These are phyloP conservation scores for Nitzschia palea DNA, from an alignment of 108 stramenopile species.

Conservation along the genomic window DNA sequence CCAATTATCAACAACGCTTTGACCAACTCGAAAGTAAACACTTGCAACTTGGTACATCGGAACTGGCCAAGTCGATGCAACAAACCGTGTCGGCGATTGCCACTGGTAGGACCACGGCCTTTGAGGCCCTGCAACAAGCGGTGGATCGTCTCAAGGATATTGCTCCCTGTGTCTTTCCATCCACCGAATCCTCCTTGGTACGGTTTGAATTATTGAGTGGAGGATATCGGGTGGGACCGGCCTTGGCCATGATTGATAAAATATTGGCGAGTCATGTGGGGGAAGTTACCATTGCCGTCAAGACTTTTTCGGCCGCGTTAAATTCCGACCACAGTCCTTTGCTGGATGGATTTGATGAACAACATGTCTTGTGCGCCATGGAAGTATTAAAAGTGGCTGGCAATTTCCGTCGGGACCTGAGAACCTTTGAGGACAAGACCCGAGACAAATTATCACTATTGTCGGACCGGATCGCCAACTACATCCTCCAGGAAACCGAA, in stretches of 20 bases:
- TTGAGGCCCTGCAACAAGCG: constrained; percentile 51
- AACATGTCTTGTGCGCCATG: constrained; percentile 72
- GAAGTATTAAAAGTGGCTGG: constrained; percentile 78
- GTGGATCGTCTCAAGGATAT: constrained; percentile 62
- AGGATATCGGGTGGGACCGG: constrained; percentile 54
- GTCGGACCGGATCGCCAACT: constrained; percentile 42
- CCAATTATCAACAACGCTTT: constrained; percentile 56
- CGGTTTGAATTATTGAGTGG: constrained; percentile 80
- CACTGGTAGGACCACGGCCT: neutral
- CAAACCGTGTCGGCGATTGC: constrained; percentile 45
- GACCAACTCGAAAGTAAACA: constrained; percentile 59
- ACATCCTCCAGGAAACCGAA: constrained; percentile 26
- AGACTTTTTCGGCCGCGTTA: constrained; percentile 47
- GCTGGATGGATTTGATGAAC: constrained; percentile 68
- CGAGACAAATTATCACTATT: constrained; percentile 56
- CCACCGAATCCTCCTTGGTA: constrained; percentile 61
- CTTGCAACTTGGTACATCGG: constrained; percentile 46
- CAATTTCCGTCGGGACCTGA: constrained; percentile 48
- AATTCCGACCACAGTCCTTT: constrained; percentile 45
- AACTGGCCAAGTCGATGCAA: constrained; percentile 63
- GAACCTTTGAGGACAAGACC: constrained; percentile 56
- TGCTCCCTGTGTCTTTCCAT: constrained; percentile 71
- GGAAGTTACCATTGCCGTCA: constrained; percentile 67
- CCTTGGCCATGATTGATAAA: constrained; percentile 60
- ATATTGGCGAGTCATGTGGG: constrained; percentile 62